phyloP scores from a whole-genome alignment of 352 stramenopile genomes.

The Globisporangium viniferum region DNA sequence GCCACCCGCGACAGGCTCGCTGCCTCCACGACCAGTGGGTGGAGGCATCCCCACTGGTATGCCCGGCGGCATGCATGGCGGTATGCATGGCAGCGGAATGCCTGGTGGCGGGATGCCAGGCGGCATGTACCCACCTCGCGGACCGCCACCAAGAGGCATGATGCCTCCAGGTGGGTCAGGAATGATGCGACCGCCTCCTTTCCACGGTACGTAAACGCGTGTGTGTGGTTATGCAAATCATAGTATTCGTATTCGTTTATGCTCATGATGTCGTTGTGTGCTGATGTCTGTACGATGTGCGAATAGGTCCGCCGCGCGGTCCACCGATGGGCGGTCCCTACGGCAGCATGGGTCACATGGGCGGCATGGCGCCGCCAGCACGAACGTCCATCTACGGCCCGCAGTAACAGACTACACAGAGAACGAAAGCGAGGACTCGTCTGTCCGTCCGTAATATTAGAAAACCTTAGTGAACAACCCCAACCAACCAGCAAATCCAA shows the following conservation, averaged over 20 bases:
- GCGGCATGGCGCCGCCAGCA: constrained; percentile 36
- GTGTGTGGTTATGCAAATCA: neutral
- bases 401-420: constrained; percentile 22
- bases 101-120: constrained; percentile 23
- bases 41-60: constrained; percentile 14
- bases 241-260: neutral
- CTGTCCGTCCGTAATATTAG: constrained; percentile 6
- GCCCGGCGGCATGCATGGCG: constrained; percentile 6
- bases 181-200: constrained; percentile 76
- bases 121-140: constrained; percentile 64
- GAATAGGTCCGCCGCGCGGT: constrained; percentile 46
- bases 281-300: neutral
- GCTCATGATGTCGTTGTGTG: neutral
- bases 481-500: neutral
- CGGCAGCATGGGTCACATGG: constrained; percentile 30
- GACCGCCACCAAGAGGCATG: constrained; percentile 66
- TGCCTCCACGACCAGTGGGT: constrained; percentile 41
- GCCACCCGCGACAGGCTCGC: constrained; percentile 28
- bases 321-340: constrained; percentile 22
- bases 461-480: constrained; percentile 3
- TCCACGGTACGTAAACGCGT: constrained; percentile 32
- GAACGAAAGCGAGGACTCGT: neutral
- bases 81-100: constrained; percentile 29
- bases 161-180: constrained; percentile 46
- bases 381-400: constrained; percentile 75